phyloP scores from a whole-genome alignment of 495 filamentous ascomycete genomes.

The Acidomyces sp. region DNA sequence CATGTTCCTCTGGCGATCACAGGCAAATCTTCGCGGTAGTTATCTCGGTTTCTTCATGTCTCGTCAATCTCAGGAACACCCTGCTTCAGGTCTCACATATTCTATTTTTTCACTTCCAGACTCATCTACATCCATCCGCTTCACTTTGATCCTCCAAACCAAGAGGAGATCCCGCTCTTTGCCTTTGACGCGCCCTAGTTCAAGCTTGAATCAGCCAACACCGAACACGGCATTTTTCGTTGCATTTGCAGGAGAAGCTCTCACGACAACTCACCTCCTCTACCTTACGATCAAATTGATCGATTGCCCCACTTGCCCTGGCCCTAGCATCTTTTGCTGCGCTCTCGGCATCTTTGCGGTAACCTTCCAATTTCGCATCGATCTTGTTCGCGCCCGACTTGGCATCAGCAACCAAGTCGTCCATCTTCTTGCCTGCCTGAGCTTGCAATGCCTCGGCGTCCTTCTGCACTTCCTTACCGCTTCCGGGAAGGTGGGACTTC shows the following conservation, averaged over 20 bases:
- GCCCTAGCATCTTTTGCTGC: background rate
- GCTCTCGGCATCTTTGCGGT: conserved; percentile 23
- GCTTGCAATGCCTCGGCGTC: conserved; percentile 37
- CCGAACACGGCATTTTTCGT: background rate
- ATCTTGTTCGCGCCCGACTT: conserved; percentile 37
- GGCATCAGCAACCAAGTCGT: conserved; percentile 27
- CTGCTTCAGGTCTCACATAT: no score
- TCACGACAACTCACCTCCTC: background rate
- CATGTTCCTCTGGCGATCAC: no score
- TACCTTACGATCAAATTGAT: background rate
- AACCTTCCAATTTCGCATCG: conserved; percentile 46
- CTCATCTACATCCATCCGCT: no score
- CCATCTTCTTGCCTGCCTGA: conserved; percentile 42
- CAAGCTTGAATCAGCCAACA: background rate
- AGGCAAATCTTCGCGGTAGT: no score
- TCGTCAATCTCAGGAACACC: no score
- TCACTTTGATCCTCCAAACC: conserved; percentile 3
- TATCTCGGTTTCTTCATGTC: no score
- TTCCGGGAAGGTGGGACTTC: conserved; percentile 45
- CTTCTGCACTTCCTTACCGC: conserved; percentile 39
- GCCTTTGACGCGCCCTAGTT: background rate
- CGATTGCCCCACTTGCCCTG: background rate
- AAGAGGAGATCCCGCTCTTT: background rate
- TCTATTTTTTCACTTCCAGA: no score
- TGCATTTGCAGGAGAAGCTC: background rate